Percentiles rank a stretch among this genome's conserved stretches.
Evolutionary conservation across 2,329 filamentous ascomycete genomes (phyloP).

Genomic region (Dryadomyces quercus-mongolicae): DNA sequence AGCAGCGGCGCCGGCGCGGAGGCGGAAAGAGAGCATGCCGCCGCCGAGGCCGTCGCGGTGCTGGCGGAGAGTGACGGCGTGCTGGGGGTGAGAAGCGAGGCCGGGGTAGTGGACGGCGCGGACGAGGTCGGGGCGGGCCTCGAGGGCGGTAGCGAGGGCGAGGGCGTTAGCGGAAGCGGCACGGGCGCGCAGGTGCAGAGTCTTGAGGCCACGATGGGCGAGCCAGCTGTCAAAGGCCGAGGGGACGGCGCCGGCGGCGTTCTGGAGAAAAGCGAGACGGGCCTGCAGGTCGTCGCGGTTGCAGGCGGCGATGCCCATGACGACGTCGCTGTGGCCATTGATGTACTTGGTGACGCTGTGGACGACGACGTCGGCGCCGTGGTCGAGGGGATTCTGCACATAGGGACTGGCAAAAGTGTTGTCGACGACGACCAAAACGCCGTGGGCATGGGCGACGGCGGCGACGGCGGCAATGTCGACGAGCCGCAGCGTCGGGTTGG

Average conservation of each 20-base stretch:
- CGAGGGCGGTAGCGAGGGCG: constrained; percentile 62
- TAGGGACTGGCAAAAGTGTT: constrained; percentile 98
- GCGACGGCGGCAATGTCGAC: constrained; percentile 87
- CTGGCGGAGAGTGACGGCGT: constrained; percentile 74
- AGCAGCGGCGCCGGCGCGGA: constrained; percentile 72
- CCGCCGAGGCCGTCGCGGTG: constrained; percentile 91
- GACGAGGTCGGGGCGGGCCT: constrained; percentile 69
- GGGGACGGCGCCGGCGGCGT: constrained; percentile 91
- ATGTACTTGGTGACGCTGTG: constrained; percentile 99
- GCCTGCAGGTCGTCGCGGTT: constrained; percentile 71
- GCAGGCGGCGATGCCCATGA: constrained; percentile 95
- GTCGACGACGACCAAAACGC: constrained; percentile 94
- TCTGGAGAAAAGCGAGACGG: constrained; percentile 82
- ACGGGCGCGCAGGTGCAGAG: constrained; percentile 80
- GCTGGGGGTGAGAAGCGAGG: constrained; percentile 74
- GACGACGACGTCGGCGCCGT: constrained; percentile 91
- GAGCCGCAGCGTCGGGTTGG: constrained; percentile 84
- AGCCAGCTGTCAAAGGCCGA: constrained; percentile 97
- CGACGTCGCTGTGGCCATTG: constrained; percentile 91
- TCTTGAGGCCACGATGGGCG: constrained; percentile 92
- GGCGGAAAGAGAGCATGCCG: constrained; percentile 94
- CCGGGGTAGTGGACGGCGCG: constrained; percentile 86
- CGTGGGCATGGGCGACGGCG: constrained; percentile 70
- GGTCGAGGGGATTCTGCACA: constrained; percentile 88
- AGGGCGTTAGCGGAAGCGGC: constrained; percentile 77